Evolutionary conservation across 805 yeast species (phyloP).

Genomic region (Wickerhamiella allomyrinae): DNA sequence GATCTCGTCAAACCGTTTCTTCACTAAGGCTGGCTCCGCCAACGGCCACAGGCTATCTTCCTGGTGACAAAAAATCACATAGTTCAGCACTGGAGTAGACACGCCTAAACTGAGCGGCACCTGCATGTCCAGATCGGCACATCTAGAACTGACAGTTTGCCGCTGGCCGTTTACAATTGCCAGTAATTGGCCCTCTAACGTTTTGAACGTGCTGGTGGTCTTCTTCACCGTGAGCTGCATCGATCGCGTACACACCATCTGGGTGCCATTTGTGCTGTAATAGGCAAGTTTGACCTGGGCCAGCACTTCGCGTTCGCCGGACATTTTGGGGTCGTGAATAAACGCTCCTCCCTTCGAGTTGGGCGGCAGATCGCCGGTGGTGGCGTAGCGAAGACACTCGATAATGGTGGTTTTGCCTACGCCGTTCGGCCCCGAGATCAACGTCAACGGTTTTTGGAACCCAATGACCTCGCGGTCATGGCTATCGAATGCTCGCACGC

Average conservation of each 20-base stretch:
- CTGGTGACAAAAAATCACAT: slow-evolving; percentile 93
- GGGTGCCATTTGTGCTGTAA: slow-evolving; percentile 51
- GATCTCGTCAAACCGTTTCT: slow-evolving; percentile 89
- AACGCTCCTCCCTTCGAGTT: slow-evolving; percentile 94
- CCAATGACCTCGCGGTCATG: slow-evolving; percentile 71
- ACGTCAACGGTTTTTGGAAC: slow-evolving; percentile 78
- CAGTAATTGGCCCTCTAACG: slow-evolving; percentile 77
- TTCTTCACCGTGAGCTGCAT: slow-evolving; percentile 59
- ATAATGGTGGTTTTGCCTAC: slow-evolving; percentile 94
- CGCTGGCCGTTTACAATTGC: slow-evolving; percentile 49
- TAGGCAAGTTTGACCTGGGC: slow-evolving; percentile 89
- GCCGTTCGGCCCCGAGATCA: slow-evolving; percentile 92
- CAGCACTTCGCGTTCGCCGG: slow-evolving; percentile 56
- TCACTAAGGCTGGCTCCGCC: slow-evolving; percentile 67
- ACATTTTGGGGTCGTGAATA: slow-evolving; percentile 70
- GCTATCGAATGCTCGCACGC: slow-evolving; percentile 85
- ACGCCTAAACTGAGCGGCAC: slow-evolving; percentile 81
- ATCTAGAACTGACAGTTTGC: slow-evolving; percentile 53
- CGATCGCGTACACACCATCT: slow-evolving; percentile 76
- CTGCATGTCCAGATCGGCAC: slow-evolving; percentile 68
- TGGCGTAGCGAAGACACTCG: slow-evolving; percentile 83
- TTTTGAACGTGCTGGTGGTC: slow-evolving; percentile 61
- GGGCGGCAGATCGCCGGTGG: slow-evolving; percentile 94
- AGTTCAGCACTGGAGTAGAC: slow-evolving; percentile 72
- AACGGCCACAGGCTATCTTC: slow-evolving; percentile 96